These are phyloP conservation scores for Penicillium canariense DNA, from an alignment of 495 filamentous ascomycete genomes.

Conservation along the genomic window DNA sequence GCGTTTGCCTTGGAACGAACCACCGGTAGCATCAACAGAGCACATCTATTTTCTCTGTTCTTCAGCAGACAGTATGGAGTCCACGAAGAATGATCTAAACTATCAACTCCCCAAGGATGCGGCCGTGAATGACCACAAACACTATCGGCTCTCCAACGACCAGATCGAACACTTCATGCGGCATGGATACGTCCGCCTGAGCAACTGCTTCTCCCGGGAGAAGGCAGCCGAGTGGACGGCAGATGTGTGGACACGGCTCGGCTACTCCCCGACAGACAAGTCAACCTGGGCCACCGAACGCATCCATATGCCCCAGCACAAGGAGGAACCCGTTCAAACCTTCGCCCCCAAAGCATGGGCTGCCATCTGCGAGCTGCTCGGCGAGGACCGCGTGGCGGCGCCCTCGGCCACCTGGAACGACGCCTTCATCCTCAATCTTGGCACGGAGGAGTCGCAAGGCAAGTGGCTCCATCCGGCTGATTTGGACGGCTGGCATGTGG, in stretches of 20 bases:
- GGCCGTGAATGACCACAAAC: not conserved
- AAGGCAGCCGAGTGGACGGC: constrained; percentile 56
- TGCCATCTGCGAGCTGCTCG: constrained; percentile 68
- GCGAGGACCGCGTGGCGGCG: constrained; percentile 54
- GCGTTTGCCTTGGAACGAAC: too few relatives aligned
- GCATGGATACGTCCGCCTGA: constrained; percentile 62
- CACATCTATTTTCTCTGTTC: too few relatives aligned
- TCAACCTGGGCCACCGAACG: constrained; percentile 62
- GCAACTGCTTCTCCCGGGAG: constrained; percentile 58
- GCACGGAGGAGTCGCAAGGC: constrained; percentile 53
- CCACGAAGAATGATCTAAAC: too few relatives aligned
- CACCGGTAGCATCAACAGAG: too few relatives aligned
- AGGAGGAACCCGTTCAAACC: constrained; percentile 47
- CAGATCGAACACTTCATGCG: constrained; percentile 65
- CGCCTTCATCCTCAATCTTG: constrained; percentile 71
- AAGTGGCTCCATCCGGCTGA: constrained; percentile 48
- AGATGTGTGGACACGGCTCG: constrained; percentile 67
- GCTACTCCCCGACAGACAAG: constrained; percentile 63
- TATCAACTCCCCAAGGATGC: too few relatives aligned
- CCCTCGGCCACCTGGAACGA: constrained; percentile 61
- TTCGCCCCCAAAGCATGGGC: constrained; percentile 69
- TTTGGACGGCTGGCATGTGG: constrained; percentile 67
- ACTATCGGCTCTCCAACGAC: constrained; percentile 49
- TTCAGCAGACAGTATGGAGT: too few relatives aligned
- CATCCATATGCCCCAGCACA: constrained; percentile 64